phyloP scores from a whole-genome alignment of 2,329 filamentous ascomycete species.

The Coniochaeta sp. region DNA sequence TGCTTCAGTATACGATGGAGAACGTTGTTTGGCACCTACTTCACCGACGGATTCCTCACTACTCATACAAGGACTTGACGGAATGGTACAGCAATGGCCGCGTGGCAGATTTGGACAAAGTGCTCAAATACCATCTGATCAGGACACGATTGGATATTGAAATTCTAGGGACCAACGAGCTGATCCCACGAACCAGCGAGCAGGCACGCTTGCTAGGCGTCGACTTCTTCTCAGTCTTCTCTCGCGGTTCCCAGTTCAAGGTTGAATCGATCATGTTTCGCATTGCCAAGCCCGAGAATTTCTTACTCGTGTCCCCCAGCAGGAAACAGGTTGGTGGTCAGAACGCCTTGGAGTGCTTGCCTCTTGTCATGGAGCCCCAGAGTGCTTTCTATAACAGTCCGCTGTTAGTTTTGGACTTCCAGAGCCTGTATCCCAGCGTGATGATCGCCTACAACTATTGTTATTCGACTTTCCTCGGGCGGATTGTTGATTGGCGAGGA shows the following conservation, averaged over 20 bases:
- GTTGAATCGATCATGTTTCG: conserved; percentile 98
- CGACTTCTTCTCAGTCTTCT: conserved; percentile 95
- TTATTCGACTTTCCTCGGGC: conserved; percentile 91
- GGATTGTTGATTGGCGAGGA: conserved; percentile 81
- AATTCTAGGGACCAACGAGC: conserved; percentile 82
- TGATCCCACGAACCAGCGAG: conserved; percentile 84
- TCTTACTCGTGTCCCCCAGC: conserved; percentile 81
- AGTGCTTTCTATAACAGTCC: conserved; percentile 91
- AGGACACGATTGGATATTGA: conserved; percentile 79
- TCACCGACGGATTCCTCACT: conserved; percentile 82
- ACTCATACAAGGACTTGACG: conserved; percentile 71
- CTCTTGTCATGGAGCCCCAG: conserved; percentile 94
- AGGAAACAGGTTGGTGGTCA: conserved; percentile 88
- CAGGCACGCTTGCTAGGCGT: conserved; percentile 88
- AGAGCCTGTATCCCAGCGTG: conserved; percentile 90
- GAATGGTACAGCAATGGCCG: conserved; percentile 69
- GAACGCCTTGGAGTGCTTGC: conserved; percentile 89
- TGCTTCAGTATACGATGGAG: conserved; percentile 93
- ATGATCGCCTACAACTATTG: conserved; percentile 99
- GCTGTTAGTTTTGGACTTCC: conserved; percentile 86
- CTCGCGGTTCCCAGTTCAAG: conserved; percentile 93
- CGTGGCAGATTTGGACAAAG: conserved; percentile 61
- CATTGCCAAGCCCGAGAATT: conserved; percentile 95
- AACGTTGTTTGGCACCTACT: conserved; percentile 90
- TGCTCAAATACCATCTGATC: conserved; percentile 69